A percentile compares a stretch with the other conserved stretches of the same genome.
Conservation (phyloP, 352 stramenopile genomes). For the Pythium folliculosum region DNA sequence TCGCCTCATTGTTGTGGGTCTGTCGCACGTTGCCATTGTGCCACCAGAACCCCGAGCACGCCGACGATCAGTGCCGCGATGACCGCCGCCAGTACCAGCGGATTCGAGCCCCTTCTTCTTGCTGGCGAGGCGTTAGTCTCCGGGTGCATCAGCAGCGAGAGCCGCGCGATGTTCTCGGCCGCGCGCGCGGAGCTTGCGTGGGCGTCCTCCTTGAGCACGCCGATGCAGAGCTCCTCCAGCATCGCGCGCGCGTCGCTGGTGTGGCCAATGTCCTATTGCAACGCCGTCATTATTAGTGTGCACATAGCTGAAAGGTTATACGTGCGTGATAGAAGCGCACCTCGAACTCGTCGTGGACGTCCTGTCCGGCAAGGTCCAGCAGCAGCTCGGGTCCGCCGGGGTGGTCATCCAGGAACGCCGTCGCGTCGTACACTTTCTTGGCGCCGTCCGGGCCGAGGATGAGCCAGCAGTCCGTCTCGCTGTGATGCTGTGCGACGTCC, state of each 20-base stretch:
- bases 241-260: conserved; percentile 12
- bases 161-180: conserved; percentile 28
- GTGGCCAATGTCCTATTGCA: conserved; percentile 19
- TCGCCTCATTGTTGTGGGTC: too few relatives aligned
- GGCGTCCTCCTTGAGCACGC: conserved; percentile 51
- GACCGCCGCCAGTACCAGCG: background rate
- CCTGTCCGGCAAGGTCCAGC: conserved; percentile 82
- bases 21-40: too few relatives aligned
- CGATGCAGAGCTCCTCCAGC: conserved; percentile 83
- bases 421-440: conserved; percentile 94
- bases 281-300: too few relatives aligned
- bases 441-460: conserved; percentile 36
- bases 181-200: conserved; percentile 16
- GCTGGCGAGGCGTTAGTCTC: background rate
- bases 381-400: conserved; percentile 93
- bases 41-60: too few relatives aligned
- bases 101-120: background rate
- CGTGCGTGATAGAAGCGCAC: too few relatives aligned
- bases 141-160: conserved; percentile 32
- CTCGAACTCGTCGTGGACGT: conserved; percentile 82
- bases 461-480: conserved; percentile 48
- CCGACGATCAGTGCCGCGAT: background rate
- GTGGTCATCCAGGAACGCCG: conserved; percentile 94
- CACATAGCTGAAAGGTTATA: too few relatives aligned
- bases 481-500: conserved; percentile 79